A percentile compares a stretch with the other conserved stretches of the same genome.
phyloP scores from a whole-genome alignment of 495 filamentous ascomycete species.

The Aspergillus nanangensis region DNA sequence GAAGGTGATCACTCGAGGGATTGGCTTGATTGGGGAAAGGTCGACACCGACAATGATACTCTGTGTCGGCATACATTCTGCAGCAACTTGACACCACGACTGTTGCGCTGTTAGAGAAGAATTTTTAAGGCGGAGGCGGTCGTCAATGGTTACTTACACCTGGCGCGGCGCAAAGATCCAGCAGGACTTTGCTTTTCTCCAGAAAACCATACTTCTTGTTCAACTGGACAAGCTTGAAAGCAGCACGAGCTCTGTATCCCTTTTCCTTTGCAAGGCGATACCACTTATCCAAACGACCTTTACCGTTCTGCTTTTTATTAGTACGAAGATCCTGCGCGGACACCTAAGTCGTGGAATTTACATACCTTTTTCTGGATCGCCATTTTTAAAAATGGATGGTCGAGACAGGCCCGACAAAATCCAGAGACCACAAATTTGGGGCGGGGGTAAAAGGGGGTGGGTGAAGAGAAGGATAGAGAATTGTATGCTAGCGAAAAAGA shows the following conservation, averaged over 20 bases:
- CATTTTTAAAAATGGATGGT: constrained; percentile 51
- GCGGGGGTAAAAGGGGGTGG: neutral
- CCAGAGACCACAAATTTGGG: constrained; percentile 15
- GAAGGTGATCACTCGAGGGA: constrained; percentile 88
- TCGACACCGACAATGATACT: constrained; percentile 94
- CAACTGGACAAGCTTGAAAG: constrained; percentile 97
- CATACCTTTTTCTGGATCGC: constrained; percentile 92
- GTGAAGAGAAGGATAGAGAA: neutral
- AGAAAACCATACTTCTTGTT: constrained; percentile 99
- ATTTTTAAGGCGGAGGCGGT: too few species aligned
- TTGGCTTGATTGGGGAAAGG: constrained; percentile 91
- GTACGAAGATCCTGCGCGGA: constrained; percentile 4
- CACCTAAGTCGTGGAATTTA: neutral
- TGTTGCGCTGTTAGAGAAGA: constrained; percentile 31
- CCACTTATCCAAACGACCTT: constrained; percentile 99
- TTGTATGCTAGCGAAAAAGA: constrained; percentile 9
- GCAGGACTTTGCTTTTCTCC: constrained; percentile 88
- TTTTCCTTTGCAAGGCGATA: constrained; percentile 96
- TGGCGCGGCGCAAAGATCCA: constrained; percentile 96
- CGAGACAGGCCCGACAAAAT: constrained; percentile 19
- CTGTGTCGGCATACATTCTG: constrained; percentile 87
- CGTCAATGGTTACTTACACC: constrained; percentile 81
- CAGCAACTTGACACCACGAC: constrained; percentile 98
- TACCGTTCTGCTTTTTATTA: constrained; percentile 64
- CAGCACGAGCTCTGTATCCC: constrained; percentile 91